Evolutionary conservation across 352 stramenopile genomes (phyloP).

Genomic region (Pythium brassicae): DNA sequence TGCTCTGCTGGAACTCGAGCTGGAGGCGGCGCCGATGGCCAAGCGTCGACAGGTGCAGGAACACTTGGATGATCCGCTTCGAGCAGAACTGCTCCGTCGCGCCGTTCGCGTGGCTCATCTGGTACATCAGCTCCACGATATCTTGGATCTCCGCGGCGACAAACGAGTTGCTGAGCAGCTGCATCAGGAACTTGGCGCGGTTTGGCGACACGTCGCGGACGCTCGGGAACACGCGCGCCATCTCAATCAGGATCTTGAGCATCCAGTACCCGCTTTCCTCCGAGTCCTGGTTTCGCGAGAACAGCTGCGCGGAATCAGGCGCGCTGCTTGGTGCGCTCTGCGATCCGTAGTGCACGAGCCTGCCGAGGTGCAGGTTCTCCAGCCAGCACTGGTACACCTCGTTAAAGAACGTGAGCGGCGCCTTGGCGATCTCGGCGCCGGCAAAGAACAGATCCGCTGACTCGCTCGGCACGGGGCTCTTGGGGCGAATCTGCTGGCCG

Average conservation of each 20-base stretch:
- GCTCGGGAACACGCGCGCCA: slow-evolving; percentile 55
- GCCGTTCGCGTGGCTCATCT: slow-evolving; percentile 37
- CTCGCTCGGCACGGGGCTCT: slow-evolving; percentile 27
- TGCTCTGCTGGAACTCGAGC: not conserved
- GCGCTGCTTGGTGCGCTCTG: slow-evolving; percentile 29
- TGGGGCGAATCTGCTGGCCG: slow-evolving; percentile 34
- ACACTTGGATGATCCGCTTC: slow-evolving; percentile 46
- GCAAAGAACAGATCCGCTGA: slow-evolving; percentile 51
- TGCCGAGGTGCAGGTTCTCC: slow-evolving; percentile 55
- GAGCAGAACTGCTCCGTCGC: slow-evolving; percentile 44
- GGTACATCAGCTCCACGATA: slow-evolving; percentile 58
- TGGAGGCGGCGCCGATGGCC: slow-evolving; percentile 32
- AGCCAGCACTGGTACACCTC: slow-evolving; percentile 82
- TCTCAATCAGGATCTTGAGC: slow-evolving; percentile 66
- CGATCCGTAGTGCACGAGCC: slow-evolving; percentile 27
- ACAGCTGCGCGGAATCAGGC: slow-evolving; percentile 3
- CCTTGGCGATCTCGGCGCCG: slow-evolving; percentile 59
- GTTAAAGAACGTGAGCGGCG: slow-evolving; percentile 63
- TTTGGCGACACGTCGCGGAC: slow-evolving; percentile 38
- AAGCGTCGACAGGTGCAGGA: slow-evolving; percentile 63
- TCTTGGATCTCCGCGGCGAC: slow-evolving; percentile 50
- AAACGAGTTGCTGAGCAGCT: slow-evolving; percentile 50
- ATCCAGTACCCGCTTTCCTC: slow-evolving; percentile 55
- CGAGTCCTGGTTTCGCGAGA: slow-evolving; percentile 12
- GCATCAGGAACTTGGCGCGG: slow-evolving; percentile 43